Base-by-base conservation (phyloP, 306 rosid species). In the Lagenaria siceraria region DNA sequence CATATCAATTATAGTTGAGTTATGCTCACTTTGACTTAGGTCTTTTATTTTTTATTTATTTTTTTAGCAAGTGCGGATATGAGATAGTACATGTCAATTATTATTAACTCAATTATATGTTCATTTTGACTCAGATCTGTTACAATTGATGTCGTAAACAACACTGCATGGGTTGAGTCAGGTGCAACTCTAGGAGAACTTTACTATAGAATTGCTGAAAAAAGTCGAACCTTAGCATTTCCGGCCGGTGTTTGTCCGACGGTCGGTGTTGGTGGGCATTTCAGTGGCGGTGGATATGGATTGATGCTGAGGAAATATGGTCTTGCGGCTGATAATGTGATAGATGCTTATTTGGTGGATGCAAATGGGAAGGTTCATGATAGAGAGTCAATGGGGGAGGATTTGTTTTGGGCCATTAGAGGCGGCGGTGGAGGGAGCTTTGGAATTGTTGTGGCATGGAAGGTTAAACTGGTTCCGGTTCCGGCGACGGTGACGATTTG, bases 261-360 rank as follows among this genome's bases (percentile, higher is more conserved):
- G 7, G 74, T 90, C 21, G 96, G 96, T 0, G 58, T 86, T n/a
- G 94, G 96, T 1, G 96, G 97, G 11, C 97, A 84, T 31, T 77
- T 92, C 0, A 89, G 91, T 4, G 98, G 98, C 10, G 98, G 98
- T 5, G 98, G 90, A 5, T 90, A 87, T 51, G 98, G 98, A 14
- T 58, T 84, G 8, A 54, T 89, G 85, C 79, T 89, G 86, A 85
- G 98, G 76, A 87, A 88, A 76, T 87, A 79, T 75, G 96, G 98
- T 5, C 89, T 90, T 3, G 88, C 86, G 0, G 91, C 79, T 1
- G 98, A 93, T 46, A 90, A 89, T 18, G 85, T 83, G 0, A 42
- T 86, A 0, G 94, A 93, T 25, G 98, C 98, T 2, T 17, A 3
- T 40, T 59, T 59, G 18, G 35, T 59, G 24, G 64, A 59, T 59